phyloP scores from a whole-genome alignment of 163 green algal genomes.

The Chloroidium sp. region DNA sequence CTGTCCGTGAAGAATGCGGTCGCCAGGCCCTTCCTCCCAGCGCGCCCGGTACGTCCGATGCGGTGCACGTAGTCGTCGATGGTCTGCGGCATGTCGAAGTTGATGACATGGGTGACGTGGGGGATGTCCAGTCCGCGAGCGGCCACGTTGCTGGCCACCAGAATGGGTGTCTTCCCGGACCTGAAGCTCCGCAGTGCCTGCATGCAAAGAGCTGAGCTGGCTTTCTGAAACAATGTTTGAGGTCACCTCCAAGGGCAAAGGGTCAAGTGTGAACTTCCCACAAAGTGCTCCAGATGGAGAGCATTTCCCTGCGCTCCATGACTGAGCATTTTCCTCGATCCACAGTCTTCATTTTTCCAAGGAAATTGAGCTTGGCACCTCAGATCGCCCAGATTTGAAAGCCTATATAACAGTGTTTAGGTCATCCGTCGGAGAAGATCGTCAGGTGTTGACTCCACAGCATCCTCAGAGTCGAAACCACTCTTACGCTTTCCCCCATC shows the following conservation, averaged over 20 bases:
- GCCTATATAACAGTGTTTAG: too few species aligned
- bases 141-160: slow-evolving; percentile 97
- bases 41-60: slow-evolving; percentile 83
- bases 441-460: too few species aligned
- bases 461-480: too few species aligned
- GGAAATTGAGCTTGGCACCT: too few species aligned
- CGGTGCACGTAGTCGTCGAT: slow-evolving; percentile 98
- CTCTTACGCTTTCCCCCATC: too few species aligned
- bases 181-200: slow-evolving; percentile 88
- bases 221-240: too few species aligned
- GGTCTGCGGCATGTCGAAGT: slow-evolving; percentile 86
- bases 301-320: neutral
- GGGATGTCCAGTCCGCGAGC: slow-evolving; percentile 96
- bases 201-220: neutral
- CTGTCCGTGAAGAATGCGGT: slow-evolving; percentile 81
- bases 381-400: too few species aligned
- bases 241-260: neutral
- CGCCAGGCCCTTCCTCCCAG: slow-evolving; percentile 78
- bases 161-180: slow-evolving; percentile 78
- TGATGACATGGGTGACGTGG: slow-evolving; percentile 84
- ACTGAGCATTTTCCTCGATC: too few species aligned
- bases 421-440: too few species aligned
- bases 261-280: neutral
- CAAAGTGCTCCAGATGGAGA: neutral
- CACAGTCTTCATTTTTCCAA: too few species aligned